Evolutionary conservation across 345 rosid species (phyloP).

Genomic region (Mallotus nudiflorus): DNA sequence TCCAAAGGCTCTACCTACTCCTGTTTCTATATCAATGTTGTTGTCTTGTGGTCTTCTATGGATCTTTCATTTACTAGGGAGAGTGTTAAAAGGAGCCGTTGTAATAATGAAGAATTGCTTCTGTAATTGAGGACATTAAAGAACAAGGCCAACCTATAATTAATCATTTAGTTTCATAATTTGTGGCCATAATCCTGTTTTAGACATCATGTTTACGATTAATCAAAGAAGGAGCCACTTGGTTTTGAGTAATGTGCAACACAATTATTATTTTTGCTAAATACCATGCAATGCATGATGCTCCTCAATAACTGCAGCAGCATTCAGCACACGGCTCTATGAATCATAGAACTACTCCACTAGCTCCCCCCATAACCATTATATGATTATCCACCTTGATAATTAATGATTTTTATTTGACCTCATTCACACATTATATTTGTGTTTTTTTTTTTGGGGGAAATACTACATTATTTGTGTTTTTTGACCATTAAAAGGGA

Average conservation of each 20-base stretch:
- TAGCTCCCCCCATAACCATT: neutral
- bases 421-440: too few species aligned
- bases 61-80: neutral
- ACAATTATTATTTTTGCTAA: neutral
- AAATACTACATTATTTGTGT: too few species aligned
- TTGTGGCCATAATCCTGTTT: neutral
- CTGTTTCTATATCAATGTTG: too few species aligned
- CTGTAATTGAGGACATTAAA: neutral
- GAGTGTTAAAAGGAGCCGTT: neutral
- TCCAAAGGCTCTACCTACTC: too few species aligned
- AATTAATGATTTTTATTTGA: too few species aligned
- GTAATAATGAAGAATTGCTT: neutral
- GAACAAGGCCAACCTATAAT: neutral
- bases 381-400: neutral
- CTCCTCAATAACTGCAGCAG: neutral
- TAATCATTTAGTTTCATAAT: neutral
- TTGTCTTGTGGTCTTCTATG: neutral
- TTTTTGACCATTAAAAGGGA: too few species aligned
- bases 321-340: slow-evolving; percentile 15
- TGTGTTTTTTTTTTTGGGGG: too few species aligned
- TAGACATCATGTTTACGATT: neutral
- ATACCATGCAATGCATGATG: too few species aligned
- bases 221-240: too few species aligned
- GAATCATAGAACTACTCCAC: neutral
- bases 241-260: neutral